Evolutionary conservation across 2,329 filamentous ascomycete genomes (phyloP), one percentile per base, ranked within the genome.

Genomic region (Claviceps africana): DNA sequence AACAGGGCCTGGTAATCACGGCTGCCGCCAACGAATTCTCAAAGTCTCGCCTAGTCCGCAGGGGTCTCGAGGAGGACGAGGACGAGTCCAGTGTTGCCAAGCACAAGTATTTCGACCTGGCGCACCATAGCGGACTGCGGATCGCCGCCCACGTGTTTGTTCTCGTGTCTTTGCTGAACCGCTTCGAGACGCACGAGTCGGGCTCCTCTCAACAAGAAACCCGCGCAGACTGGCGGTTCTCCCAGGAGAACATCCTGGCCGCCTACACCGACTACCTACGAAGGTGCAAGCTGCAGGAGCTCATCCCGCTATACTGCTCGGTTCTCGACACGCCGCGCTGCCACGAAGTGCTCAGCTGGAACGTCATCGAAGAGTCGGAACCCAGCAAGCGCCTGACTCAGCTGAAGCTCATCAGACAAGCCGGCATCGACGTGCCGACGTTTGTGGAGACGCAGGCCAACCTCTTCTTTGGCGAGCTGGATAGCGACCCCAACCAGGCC

Each of bases 251-350:
- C 60, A 81, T 91, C 47, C 73, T 96, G 50, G 81, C 85, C 1
- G 83, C 81, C 4, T 97, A 97, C 64, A 85, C 94, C 52, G 85
- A 86, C 59, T 83, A 86, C 55, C 70, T 98, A 39, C 81, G 86
- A 44, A 75, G 85, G 47, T 79, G 80, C 17, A 80, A 82, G 35
- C 79, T 93, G 51, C 81, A 85, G 54, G 83, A 91, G 56, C 70
- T 93, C 43, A 85, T 95, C 52, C 90, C 93, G 0, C 72, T 95
- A 1, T 98, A 98, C 65, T 90, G 87, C 56, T 88, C 88, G 9
- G 83, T 88, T 59, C 73, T 98, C 13, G 75, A 79, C 10, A 70
- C 74, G 7, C 72, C 79, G 13, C 77, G 84, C 56, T 76, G 78
- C 55, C 82, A 88, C 58, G 77, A 82, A 51, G 83, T 84, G 17